Base-by-base conservation (phyloP, 805 yeast genomes). In the Nematodospora valgi region DNA sequence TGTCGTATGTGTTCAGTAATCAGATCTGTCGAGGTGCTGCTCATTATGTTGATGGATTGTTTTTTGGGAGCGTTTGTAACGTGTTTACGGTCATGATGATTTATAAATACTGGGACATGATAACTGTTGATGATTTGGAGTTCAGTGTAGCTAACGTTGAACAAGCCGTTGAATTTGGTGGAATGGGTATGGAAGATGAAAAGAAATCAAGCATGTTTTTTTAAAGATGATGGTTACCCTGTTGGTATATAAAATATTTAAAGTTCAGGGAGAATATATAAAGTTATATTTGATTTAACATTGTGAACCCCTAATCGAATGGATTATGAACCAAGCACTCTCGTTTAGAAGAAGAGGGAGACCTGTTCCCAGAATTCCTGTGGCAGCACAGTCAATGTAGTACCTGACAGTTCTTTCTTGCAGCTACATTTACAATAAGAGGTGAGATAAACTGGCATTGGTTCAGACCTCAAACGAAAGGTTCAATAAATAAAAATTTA, bases 71-170 rank as follows among this genome's bases (percentile, higher is more conserved):
- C 17, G 50, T 87, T 23, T 76, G 95, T 53, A 86, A 86, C 54
- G 54, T 87, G 32, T 83, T 87, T 50, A 74, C 95, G 4, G 64
- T 84, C 37, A 88, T 93, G 95, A 91, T 93, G 98, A 70, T 91
- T 34, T 91, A 88, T 68, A 89, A 93, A 62, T 86, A 80, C 48
- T 91, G 98, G 96, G 97, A 89, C 52, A 87, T 89, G 74, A 82
- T 91, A 34, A 93, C 98, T 9, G 79, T 81, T 38, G 98, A 91
- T 51, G 98, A 93, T 57, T 78, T 91, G 48, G 98, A 91, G 62
- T 93, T 91, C 59, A 78, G 87, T 32, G 93, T 86, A 34, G 70
- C 72, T 10, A 60, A 52, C 26, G 65, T 59, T 11, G 72, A 66
- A 41, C 63, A 60, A 22, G 66, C 65, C 4, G 60, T 64, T 17